A percentile compares a stretch with the other conserved stretches of the same genome.
Evolutionary conservation across 352 stramenopile genomes (phyloP).

Genomic region (Phytopythium aichiense): DNA sequence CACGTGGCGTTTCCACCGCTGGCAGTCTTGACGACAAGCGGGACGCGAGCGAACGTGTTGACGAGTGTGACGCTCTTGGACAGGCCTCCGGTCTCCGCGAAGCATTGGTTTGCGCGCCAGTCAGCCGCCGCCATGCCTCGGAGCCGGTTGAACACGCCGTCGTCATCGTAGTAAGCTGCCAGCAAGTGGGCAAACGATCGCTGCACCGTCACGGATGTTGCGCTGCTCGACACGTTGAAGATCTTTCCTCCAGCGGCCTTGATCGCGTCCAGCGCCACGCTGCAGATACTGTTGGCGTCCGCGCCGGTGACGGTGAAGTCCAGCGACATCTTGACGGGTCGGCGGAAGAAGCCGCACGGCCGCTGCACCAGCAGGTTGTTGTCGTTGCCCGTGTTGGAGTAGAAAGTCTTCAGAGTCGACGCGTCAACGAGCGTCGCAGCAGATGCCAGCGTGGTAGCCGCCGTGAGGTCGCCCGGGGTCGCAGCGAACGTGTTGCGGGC

Average conservation of each 20-base stretch:
- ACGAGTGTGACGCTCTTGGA: background rate
- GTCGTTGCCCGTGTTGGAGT: conserved; percentile 21
- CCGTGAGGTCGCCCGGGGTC: background rate
- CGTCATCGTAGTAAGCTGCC: conserved; percentile 13
- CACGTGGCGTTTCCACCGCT: background rate
- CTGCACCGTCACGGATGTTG: conserved; percentile 15
- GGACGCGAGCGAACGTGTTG: background rate
- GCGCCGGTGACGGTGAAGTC: conserved; percentile 13
- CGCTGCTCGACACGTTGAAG: background rate
- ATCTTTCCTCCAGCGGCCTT: background rate
- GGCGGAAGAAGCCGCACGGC: conserved; percentile 28
- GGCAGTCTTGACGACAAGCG: background rate
- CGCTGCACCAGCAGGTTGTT: conserved; percentile 14
- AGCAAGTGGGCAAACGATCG: conserved; percentile 25
- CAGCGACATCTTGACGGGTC: conserved; percentile 31
- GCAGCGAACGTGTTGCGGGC: conserved; percentile 20
- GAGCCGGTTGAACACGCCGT: conserved; percentile 21
- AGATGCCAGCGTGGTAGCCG: background rate
- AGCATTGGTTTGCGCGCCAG: conserved; percentile 27
- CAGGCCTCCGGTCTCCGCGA: conserved; percentile 18
- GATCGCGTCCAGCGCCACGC: background rate
- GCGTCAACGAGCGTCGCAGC: conserved; percentile 17
- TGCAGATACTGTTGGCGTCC: conserved; percentile 15
- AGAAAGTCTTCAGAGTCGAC: conserved; percentile 13
- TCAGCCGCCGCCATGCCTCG: conserved; percentile 24